A percentile compares a stretch with the other conserved stretches of the same genome.
phyloP scores from a whole-genome alignment of 2,329 filamentous ascomycete species.

The Xylariaceae sp. region DNA sequence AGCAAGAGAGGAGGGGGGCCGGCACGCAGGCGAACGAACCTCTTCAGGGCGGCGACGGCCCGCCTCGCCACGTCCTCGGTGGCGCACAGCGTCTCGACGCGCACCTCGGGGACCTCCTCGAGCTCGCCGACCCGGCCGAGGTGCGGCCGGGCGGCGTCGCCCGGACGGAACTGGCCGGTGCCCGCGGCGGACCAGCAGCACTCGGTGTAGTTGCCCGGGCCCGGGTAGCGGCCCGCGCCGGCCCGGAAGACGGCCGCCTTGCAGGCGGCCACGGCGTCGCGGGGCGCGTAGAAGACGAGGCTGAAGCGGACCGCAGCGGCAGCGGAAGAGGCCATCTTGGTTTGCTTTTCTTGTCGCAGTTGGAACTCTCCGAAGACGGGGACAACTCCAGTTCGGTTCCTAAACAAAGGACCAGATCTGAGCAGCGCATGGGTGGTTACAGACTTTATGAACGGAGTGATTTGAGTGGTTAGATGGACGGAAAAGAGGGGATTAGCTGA shows the following conservation, averaged over 20 bases:
- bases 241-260: conserved; percentile 1
- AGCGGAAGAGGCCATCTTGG: too few relatives aligned
- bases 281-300: conserved; percentile 1
- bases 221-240: conserved; percentile 2
- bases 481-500: too few relatives aligned
- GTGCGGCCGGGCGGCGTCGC: conserved; percentile 1
- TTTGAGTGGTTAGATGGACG: too few relatives aligned
- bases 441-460: too few relatives aligned
- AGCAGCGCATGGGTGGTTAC: too few relatives aligned
- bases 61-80: neutral
- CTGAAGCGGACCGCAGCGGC: too few relatives aligned
- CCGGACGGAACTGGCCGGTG: conserved; percentile 1
- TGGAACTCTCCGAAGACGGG: too few relatives aligned
- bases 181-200: neutral
- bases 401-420: too few relatives aligned
- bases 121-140: neutral
- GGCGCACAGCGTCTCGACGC: conserved; percentile 1
- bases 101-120: neutral
- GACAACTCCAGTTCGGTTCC: too few relatives aligned
- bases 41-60: conserved; percentile 1
- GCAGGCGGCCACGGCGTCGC: neutral
- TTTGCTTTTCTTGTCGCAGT: too few relatives aligned
- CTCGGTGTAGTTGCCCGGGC: conserved; percentile 1
- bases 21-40: neutral
- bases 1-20: neutral